Evolutionary conservation across 352 stramenopile species (phyloP), one percentile per base, ranked within the genome.

Genomic region (Phytopythium boreale): DNA sequence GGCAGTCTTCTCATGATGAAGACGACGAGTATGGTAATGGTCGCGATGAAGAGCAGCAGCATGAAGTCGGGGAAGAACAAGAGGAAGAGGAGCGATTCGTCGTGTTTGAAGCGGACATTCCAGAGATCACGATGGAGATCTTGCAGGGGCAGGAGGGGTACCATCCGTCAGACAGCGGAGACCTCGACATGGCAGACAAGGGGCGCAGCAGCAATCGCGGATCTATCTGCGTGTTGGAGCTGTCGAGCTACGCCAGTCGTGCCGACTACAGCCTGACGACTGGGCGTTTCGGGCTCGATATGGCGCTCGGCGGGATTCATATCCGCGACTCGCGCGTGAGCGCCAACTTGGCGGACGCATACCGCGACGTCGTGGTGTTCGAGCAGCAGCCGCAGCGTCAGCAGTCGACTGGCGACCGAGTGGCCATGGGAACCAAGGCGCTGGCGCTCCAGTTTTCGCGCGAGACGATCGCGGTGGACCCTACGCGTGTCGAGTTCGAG

Each of bases 101-200:
- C n/a, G 56, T 90, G 8, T 61, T 92, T 46, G 81, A 80, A 3
- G 20, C 88, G 2, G 64, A 77, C 37, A 75, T 92, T 52, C 87
- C 87, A 17, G 85, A 93, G 62, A 74, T 95, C 20, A 82, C 87
- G 43, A 82, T 95, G 68, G 87, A 95, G 53, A 74, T 95, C 66
- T 68, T 93, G 17, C 77, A 92, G 56, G 82, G 85, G 0, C 74
- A 92, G 56, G 66, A 89, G 53, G 87, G 87, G 7, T 95, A 94
- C 57, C 81, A 94, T 36, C 87, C 85, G 14, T 90, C 84, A 7
- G 80, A 70, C 47, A 90, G 77, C 67, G 87, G 82, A 19, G 85
- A 94, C 57, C 64, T 95, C 2, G 86, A 79, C 29, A 90, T 94
- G 83, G 81, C 79, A 14, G 79, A 88, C 29, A 79, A 75, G 27